A percentile compares a stretch with the other conserved stretches of the same genome.
phyloP scores from a whole-genome alignment of 164 flowering plant species.

The Vitis riparia region DNA sequence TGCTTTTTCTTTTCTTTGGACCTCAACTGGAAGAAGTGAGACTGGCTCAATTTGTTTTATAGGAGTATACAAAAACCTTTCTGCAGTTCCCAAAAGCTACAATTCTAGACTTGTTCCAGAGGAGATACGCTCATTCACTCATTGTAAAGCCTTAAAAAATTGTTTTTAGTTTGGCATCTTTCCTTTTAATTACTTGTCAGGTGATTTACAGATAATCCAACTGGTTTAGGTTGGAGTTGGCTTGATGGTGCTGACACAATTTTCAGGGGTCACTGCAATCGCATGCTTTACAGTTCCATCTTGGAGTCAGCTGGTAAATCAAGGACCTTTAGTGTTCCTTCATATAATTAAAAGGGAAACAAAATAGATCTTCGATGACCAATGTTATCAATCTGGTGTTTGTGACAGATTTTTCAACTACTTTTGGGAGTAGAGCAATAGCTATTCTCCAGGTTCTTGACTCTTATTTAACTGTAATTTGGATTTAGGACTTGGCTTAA shows the following conservation, averaged over 20 bases:
- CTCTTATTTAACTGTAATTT: neutral
- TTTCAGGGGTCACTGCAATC: neutral
- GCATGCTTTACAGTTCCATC: neutral
- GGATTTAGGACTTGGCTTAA: neutral
- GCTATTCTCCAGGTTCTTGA: neutral
- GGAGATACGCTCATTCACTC: slow-evolving; percentile 12
- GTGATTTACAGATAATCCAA: neutral
- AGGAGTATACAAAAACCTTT: slow-evolving; percentile 7
- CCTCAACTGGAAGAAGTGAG: neutral
- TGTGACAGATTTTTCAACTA: neutral
- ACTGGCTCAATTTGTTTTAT: neutral
- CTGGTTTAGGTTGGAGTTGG: neutral
- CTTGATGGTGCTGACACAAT: neutral
- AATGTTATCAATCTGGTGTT: neutral
- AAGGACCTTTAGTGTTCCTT: no score
- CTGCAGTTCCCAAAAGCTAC: neutral
- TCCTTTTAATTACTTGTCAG: neutral
- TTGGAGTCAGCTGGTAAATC: slow-evolving; percentile 1
- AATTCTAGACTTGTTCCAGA: slow-evolving; percentile 4
- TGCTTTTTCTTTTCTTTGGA: neutral
- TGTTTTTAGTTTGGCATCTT: neutral
- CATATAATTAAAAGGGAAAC: neutral
- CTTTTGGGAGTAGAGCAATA: neutral
- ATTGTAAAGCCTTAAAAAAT: neutral
- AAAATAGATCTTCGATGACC: neutral